Base-by-base conservation (phyloP, 2,329 filamentous ascomycete genomes). In the Talaromyces islandicus region DNA sequence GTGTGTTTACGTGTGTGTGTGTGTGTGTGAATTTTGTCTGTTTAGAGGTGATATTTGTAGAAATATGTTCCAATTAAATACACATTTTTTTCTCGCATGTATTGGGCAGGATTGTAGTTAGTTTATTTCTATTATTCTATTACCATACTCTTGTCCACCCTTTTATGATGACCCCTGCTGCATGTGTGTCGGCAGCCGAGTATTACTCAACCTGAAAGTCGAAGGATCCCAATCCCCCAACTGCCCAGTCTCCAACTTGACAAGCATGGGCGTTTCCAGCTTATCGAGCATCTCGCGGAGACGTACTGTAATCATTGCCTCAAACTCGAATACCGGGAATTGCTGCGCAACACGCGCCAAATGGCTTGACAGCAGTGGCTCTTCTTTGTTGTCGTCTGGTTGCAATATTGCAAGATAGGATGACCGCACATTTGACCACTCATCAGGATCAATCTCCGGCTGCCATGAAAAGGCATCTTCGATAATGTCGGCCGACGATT, bases 231-330 rank as follows among this genome's bases (percentile, higher is more conserved):
- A 52, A 21, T 52, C 48, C 2, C 48, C 19, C 56, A 58, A 80
- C 65, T 10, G 73, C 73, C 0, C 81, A 80, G 73, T 73, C 63
- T 85, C 82, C 4, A 85, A 71, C 63, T 85, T 82, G 1, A 77
- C 66, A 1, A 85, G 73, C 21, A 84, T 71, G 0, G 83, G 83
- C 32, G 73, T 70, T 21, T 77, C 68, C 19, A 81, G 68, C 7
- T 69, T 71, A 2, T 71, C 66, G 60, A 81, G 74, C 12, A 85
- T 67, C 29, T 72, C 68, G 0, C 69, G 64, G 7, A 85, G 63
- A 60, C 80, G 80, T 0, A 69, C 68, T 4, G 78, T 62, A 1
- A 83, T 63, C 1, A 65, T 62, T 3, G 66, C 61, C 51, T 80
- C 77, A 38, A 82, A 79, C 4, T 68, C 65, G 10, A 61, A 64